Base-by-base conservation (phyloP, 2,329 filamentous ascomycete species). In the Teratosphaeria viscida region DNA sequence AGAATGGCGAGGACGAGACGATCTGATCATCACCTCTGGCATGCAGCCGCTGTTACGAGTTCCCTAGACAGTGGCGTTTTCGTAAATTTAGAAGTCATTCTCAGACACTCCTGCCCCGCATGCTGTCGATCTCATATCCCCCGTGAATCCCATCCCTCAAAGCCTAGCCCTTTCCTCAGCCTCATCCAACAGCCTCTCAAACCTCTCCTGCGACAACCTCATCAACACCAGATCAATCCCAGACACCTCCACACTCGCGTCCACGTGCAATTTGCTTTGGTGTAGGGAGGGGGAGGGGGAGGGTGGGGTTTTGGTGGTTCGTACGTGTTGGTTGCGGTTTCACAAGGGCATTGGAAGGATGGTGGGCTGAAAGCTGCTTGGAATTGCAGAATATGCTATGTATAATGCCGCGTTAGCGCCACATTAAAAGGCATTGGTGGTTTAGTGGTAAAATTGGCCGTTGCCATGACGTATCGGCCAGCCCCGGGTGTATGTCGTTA, bases 181-280 rank as follows among this genome's bases (percentile, higher is more conserved):
- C 52, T 68, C 67, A n/a, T 65, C 66, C 14, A 59, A 12, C 65
- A 19, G 55, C 19, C 47, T 61, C 60, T 66, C 60, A 34, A 71
- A 62, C 49, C 64, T 59, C 8, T 60, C 26, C 54, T 63, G 65
- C 68, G 69, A 73, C 47, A 62, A 57, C 54, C 64, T 52, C 34
- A 71, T 66, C 60, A 68, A 58, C 5, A 23, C 65, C 35, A 67
- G 63, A 58, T 73, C 68, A 49, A 70, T 61, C 11, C 59, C 58
- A 23, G 63, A 74, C 54, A 66, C 69, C 66, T 80, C 77, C 62
- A 77, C 75, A 54, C 71, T 75, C 0, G 76, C 76, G 7, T 67
- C 68, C 57, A 75, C 74, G 23, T 23, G 23, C 23, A 23, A 23
- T 23, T 23, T 1, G 23, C 23, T 23, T 23, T 23, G 23, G 23